phyloP scores from a whole-genome alignment of 2,329 filamentous ascomycete genomes.

The Fusarium sp. region DNA sequence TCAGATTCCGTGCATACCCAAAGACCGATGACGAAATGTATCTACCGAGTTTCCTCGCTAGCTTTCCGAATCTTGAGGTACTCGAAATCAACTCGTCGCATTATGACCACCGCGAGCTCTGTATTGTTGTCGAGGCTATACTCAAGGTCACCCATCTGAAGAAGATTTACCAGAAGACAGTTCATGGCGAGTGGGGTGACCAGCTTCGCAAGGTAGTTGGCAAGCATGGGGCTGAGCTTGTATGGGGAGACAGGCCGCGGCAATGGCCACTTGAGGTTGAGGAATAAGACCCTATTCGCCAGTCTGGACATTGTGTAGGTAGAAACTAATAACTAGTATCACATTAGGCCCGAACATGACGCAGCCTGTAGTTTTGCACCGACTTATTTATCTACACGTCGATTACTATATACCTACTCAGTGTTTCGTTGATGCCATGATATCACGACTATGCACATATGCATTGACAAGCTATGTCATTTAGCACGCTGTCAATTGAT shows the following conservation, averaged over 20 bases:
- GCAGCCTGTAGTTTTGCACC: background rate
- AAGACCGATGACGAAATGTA: conserved; percentile 49
- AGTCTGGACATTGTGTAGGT: background rate
- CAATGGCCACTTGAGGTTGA: conserved; percentile 52
- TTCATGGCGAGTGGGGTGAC: conserved; percentile 52
- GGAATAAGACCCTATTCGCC: background rate
- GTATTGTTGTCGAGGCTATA: conserved; percentile 49
- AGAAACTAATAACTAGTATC: background rate
- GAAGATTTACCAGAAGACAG: conserved; percentile 51
- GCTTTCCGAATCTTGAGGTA: conserved; percentile 54
- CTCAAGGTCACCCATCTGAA: conserved; percentile 51
- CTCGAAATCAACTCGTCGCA: conserved; percentile 53
- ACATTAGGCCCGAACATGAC: background rate
- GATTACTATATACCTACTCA: background rate
- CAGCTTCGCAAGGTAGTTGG: conserved; percentile 43
- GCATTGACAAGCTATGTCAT: background rate
- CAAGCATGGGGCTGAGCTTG: conserved; percentile 47
- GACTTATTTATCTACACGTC: background rate
- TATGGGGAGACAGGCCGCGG: conserved; percentile 49
- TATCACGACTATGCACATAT: background rate
- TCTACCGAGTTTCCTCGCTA: conserved; percentile 53
- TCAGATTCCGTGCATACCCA: conserved; percentile 52
- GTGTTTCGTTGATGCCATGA: background rate
- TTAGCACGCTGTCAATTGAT: background rate
- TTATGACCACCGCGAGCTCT: conserved; percentile 51